Percentiles rank a stretch among this genome's conserved stretches.
Evolutionary conservation across 352 stramenopile species (phyloP).

Genomic region (Blastocystis hominis): DNA sequence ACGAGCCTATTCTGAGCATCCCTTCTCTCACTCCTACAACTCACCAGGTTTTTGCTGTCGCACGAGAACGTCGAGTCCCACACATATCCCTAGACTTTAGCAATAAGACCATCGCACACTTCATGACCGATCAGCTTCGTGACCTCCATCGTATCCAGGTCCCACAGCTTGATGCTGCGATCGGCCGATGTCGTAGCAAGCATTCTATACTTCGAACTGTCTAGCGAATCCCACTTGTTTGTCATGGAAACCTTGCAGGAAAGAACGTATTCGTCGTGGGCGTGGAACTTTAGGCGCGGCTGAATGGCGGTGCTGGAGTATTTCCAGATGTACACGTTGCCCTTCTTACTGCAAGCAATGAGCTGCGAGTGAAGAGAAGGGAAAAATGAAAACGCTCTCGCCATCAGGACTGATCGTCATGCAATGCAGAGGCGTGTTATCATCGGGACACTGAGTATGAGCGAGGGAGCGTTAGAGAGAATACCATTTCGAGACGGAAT

Average conservation of each 20-base stretch:
- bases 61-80: conserved; percentile 54
- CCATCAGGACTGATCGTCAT: conserved; percentile 40
- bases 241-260: background rate
- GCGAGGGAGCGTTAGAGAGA: background rate
- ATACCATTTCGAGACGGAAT: conserved; percentile 46
- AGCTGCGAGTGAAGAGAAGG: background rate
- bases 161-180: conserved; percentile 52
- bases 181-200: conserved; percentile 46
- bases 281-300: conserved; percentile 2
- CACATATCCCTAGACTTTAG: conserved; percentile 15
- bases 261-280: conserved; percentile 34
- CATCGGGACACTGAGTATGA: conserved; percentile 30
- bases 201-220: background rate
- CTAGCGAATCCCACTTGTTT: background rate
- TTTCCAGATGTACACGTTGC: conserved; percentile 38
- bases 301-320: conserved; percentile 36
- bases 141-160: background rate
- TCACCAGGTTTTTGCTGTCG: conserved; percentile 54
- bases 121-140: conserved; percentile 49
- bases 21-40: background rate
- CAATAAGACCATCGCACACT: background rate
- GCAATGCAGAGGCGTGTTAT: conserved; percentile 28
- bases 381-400: background rate
- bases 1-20: background rate
- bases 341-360: conserved; percentile 45